phyloP scores from a whole-genome alignment of 208 protist genomes.

The Crithidia mellificae region DNA sequence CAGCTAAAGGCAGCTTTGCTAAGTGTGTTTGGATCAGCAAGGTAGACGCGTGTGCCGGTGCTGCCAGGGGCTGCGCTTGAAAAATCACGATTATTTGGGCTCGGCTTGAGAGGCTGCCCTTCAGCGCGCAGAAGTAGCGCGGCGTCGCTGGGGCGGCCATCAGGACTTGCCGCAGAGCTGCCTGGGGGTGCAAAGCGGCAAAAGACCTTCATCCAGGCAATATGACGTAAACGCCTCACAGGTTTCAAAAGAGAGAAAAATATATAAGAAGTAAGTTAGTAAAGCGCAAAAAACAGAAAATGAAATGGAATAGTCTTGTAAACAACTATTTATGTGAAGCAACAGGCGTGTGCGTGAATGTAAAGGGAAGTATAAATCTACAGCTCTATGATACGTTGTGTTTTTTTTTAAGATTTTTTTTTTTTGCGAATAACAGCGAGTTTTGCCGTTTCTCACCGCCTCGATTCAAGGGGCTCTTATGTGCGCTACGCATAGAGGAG shows the following conservation, averaged over 20 bases:
- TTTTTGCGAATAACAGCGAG: too few species aligned
- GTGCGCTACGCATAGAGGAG: too few species aligned
- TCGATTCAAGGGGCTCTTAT: too few species aligned
- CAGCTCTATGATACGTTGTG: neutral
- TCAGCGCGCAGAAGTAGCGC: constrained; percentile 23
- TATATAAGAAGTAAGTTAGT: too few species aligned
- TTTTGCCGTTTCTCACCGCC: too few species aligned
- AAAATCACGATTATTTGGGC: too few species aligned
- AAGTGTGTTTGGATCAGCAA: constrained; percentile 40
- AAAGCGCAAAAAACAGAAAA: too few species aligned
- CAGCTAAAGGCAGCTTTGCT: constrained; percentile 46
- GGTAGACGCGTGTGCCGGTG: constrained; percentile 14
- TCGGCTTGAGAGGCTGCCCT: neutral
- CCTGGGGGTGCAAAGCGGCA: constrained; percentile 52
- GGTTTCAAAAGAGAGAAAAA: too few species aligned
- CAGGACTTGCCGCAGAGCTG: neutral
- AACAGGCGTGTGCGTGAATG: neutral
- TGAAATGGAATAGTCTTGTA: too few species aligned
- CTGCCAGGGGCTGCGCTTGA: neutral
- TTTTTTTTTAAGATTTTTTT: neutral
- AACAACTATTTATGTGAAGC: too few species aligned
- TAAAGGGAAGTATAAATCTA: neutral
- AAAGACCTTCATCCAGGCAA: constrained; percentile 77
- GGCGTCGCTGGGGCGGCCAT: neutral
- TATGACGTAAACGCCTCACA: too few species aligned